Evolutionary conservation across 2,329 filamentous ascomycete genomes (phyloP), one percentile per base, ranked within the genome.

Genomic region (Bipolaris oryzae): DNA sequence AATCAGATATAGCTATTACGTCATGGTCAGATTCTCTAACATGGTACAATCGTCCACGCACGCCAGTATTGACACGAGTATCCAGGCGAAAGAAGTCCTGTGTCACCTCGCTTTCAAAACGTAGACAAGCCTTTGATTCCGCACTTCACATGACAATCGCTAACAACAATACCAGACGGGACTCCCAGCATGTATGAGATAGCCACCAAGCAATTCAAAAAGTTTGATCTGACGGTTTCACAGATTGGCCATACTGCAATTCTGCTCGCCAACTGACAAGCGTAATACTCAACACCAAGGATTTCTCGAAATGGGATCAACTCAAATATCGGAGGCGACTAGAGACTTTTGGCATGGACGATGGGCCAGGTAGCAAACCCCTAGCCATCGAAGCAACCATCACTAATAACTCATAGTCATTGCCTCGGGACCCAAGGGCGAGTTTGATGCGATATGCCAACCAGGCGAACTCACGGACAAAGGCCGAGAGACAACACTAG

Each of bases 171-270:
- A 7, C 3, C 20, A 76, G 73, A 70, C 73, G 23, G 74, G 74
- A 13, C 58, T 76, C 1, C 63, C 59, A 52, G 66, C 72, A 41
- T 74, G 74, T 76, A 66, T 53, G 72, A 39, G 7, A 18, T 39
- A 25, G 11, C 21, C n/a, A 9, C 5, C 9, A 2, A 34, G 38
- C 5, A 16, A 4, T 16, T n/a, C 1, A 18, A 34, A 16, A 3
- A 21, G 3, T 6, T 28, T 16, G 33, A 7, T n/a, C 60, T 67
- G 2, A 66, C 41, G 7, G 2, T 52, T 34, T 41, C 50, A 42
- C 62, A 82, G 83, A 87, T 77, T 99, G 95, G 95, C 92, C 95
- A 1, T 98, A 97, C 78, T 99, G 95, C 79, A 85, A 85, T 63
- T 86, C 88, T 53, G 90, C 90, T 20, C 85, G 86, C 57, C 87